Conservation (phyloP, 306 rosid species). For the Sindora glabra region DNA sequence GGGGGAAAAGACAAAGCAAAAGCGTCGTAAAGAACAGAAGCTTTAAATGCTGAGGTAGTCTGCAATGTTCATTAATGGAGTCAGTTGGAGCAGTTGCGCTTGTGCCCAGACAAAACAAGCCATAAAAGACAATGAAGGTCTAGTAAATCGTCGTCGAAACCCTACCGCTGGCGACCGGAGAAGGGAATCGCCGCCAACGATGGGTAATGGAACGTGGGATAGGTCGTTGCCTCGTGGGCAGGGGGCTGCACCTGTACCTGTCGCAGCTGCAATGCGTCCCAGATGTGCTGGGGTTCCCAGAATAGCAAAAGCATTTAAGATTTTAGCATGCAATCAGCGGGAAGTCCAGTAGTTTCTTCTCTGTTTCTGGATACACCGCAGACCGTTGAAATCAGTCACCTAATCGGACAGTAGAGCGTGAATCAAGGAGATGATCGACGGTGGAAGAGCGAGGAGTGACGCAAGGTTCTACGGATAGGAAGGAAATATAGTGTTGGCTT, state of each 20-base stretch:
- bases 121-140: no score
- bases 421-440: not conserved
- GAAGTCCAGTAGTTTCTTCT: no score
- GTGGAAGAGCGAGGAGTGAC: not conserved
- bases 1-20: no score
- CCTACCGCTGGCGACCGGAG: slow-evolving; percentile 17
- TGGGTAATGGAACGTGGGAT: no score
- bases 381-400: not conserved
- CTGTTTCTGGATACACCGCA: not conserved
- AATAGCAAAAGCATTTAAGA: no score
- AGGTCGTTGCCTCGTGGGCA: slow-evolving; percentile 21
- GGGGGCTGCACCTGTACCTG: no score
- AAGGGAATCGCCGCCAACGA: not conserved
- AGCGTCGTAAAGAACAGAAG: not conserved
- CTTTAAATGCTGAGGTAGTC: slow-evolving; percentile 3
- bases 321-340: no score
- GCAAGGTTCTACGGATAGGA: not conserved
- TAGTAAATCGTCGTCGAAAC: not conserved
- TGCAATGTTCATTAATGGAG: not conserved
- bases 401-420: not conserved
- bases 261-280: no score
- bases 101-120: not conserved
- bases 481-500: no score
- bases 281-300: no score
- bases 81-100: not conserved